phyloP scores from a whole-genome alignment of 345 rosid genomes.

The Luvunga scandens region DNA sequence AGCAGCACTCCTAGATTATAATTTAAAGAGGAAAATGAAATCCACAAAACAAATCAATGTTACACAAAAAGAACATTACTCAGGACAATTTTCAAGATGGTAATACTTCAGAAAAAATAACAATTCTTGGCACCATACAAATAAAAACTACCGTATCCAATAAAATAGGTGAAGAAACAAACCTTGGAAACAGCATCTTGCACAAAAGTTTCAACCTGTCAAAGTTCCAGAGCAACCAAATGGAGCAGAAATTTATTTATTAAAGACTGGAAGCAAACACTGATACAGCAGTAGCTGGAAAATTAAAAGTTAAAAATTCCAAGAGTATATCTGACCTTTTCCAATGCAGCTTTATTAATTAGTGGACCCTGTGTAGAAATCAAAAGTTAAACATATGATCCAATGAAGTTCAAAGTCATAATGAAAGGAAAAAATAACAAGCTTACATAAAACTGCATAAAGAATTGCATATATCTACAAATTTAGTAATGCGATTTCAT shows the following conservation, averaged over 20 bases:
- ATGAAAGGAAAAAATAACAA: background rate
- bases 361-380: slow-evolving; percentile 77
- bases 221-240: slow-evolving; percentile 25
- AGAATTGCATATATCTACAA: background rate
- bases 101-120: background rate
- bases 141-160: background rate
- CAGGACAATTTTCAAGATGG: background rate
- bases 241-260: slow-evolving; percentile 9
- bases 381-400: slow-evolving; percentile 7
- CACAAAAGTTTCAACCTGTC: slow-evolving; percentile 82
- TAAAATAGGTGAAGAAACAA: slow-evolving; percentile 20
- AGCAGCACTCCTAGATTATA: background rate
- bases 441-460: background rate
- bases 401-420: slow-evolving; percentile 3
- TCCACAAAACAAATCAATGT: background rate
- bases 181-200: slow-evolving; percentile 92
- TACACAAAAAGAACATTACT: background rate
- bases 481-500: background rate
- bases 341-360: slow-evolving; percentile 86
- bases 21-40: background rate
- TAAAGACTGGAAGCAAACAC: slow-evolving; percentile 7
- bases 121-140: background rate
- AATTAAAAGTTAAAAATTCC: slow-evolving; percentile 3
- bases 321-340: slow-evolving; percentile 57
- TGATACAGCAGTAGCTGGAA: slow-evolving; percentile 7